Evolutionary conservation across 129 eudicot genomes (phyloP).

Genomic region (Flaveria sonorensis): DNA sequence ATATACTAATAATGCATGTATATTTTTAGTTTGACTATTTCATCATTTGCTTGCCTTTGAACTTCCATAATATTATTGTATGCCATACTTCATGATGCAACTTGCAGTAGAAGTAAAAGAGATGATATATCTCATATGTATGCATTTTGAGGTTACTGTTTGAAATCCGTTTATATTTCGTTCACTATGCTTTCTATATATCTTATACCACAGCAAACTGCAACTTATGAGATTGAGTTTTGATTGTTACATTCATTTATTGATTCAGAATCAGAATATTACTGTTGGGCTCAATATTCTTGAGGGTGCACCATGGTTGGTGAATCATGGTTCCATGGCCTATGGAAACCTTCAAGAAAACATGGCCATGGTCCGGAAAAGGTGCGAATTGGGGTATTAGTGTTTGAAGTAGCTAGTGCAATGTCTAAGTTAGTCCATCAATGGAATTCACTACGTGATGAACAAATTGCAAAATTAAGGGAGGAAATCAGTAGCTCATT

Average conservation of each 20-base stretch:
- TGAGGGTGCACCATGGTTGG: slow-evolving; percentile 52
- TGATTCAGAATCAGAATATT: slow-evolving; percentile 26
- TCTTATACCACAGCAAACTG: background rate
- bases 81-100: slow-evolving; percentile 17
- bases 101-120: slow-evolving; percentile 4
- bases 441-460: slow-evolving; percentile 67
- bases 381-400: slow-evolving; percentile 54
- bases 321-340: slow-evolving; percentile 70
- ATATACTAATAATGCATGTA: background rate
- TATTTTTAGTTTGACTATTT: background rate
- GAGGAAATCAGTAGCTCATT: slow-evolving; percentile 59
- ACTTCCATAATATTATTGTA: background rate
- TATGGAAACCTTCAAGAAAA: slow-evolving; percentile 61
- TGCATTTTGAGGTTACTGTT: slow-evolving; percentile 9
- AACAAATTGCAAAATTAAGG: slow-evolving; percentile 59
- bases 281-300: background rate
- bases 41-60: background rate
- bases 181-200: slow-evolving; percentile 9
- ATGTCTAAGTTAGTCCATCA: slow-evolving; percentile 73
- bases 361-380: slow-evolving; percentile 45
- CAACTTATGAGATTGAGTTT: slow-evolving; percentile 10
- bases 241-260: slow-evolving; percentile 23
- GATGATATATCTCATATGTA: too few relatives aligned
- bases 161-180: background rate
- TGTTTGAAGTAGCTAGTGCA: slow-evolving; percentile 77